Evolutionary conservation across 2,329 filamentous ascomycete genomes (phyloP), one percentile per base, ranked within the genome.

Genomic region (Botrytis aclada): DNA sequence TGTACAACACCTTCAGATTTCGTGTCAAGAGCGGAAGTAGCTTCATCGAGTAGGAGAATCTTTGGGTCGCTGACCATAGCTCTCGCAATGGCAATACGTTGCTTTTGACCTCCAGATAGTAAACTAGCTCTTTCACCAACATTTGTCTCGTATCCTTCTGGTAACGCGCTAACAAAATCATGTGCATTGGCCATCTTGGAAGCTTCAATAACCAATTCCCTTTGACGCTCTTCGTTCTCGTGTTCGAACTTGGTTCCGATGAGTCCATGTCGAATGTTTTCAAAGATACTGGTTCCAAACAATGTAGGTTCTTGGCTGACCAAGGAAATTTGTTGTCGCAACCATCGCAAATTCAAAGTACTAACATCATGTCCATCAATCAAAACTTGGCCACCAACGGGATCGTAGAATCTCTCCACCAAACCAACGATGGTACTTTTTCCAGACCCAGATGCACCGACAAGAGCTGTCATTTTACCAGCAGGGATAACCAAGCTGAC

Each of bases 51-150:
- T 0, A 99, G 87, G 1, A 99, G 86, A 79, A 99, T 91, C 84
- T 95, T 97, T 0, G 95, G 95, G 78, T 98, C 93, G 29, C 92
- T 95, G 43, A 98, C 93, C 72, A 98, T 89, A 56, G 95, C 95
- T 79, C 94, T 88, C 12, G 95, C 94, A 82, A 98, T 98, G 20
- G 95, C 95, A 80, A 98, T 97, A 78, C 96, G 93, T 83, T 98
- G 96, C 82, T 98, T 97, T 83, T 99, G 96, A 51, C 96, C 96
- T 81, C 96, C 96, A 72, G 93, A 97, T 14, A 99, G 86, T 70
- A 98, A 84, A 81, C 97, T 97, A 16, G 96, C 96, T 75, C 95
- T 91, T 82, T 98, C 94, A 72, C 96, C 96, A n/a, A 98, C 95
- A 76, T 97, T 91, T 0, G 96, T 98, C 76, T 97, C 89, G 79